Evolutionary conservation across 169 alveolate genomes (phyloP).

Genomic region (Cryptosporidium parvum): DNA sequence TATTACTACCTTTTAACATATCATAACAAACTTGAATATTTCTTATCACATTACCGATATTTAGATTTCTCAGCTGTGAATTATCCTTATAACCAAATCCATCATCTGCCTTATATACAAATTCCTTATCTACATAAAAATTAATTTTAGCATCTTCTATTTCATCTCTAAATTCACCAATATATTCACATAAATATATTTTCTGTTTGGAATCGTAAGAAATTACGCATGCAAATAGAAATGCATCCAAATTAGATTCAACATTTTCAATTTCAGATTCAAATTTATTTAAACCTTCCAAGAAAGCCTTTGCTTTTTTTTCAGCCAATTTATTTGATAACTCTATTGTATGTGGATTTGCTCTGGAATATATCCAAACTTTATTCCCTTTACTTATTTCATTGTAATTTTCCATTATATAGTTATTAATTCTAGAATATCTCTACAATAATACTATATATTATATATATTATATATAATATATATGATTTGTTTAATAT

Average conservation of each 20-base stretch:
- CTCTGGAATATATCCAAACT: conserved; percentile 63
- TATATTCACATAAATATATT: conserved; percentile 32
- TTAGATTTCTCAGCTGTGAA: conserved; percentile 75
- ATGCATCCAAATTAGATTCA: conserved; percentile 7
- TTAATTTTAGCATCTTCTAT: neutral
- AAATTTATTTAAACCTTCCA: neutral
- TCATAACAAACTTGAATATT: conserved; percentile 77
- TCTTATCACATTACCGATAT: conserved; percentile 76
- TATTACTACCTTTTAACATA: conserved; percentile 17
- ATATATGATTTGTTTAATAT: conserved; percentile 2
- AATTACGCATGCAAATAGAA: conserved; percentile 7
- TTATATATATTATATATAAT: conserved; percentile 6
- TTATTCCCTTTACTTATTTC: conserved; percentile 21
- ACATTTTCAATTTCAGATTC: neutral
- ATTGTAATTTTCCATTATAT: conserved; percentile 29
- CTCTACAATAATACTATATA: neutral
- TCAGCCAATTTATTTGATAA: conserved; percentile 24
- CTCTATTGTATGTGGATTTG: conserved; percentile 36
- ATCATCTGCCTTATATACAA: conserved; percentile 51
- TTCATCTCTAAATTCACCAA: conserved; percentile 8
- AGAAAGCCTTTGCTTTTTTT: conserved; percentile 9
- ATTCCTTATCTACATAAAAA: conserved; percentile 11
- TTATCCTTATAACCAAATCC: conserved; percentile 67
- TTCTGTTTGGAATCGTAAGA: conserved; percentile 11
- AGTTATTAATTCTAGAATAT: conserved; percentile 1